Base-by-base conservation (phyloP, 495 filamentous ascomycete species). In the Talaromyces trachyspermus region DNA sequence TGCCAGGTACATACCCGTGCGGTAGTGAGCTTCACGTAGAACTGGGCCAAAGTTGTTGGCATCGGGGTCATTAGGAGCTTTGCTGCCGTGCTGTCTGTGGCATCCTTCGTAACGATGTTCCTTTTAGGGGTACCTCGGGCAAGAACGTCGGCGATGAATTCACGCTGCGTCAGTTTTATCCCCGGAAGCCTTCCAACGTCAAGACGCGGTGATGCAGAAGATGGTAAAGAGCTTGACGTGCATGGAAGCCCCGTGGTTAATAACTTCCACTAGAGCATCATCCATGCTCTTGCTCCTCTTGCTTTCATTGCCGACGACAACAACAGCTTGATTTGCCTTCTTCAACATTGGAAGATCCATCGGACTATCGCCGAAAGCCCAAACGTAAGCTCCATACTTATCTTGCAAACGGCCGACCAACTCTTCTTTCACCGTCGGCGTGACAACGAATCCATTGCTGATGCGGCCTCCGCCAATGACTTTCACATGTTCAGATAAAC, bases 291-390 rank as follows among this genome's bases (percentile, higher is more conserved):
- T 72, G 60, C 80, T 85, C 46, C 79, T 69, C 2, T 43, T 51
- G 0, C 55, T 14, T 54, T 74, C 58, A 5, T 75, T 57, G 18
- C 80, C 78, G 18, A 80, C 77, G 1, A 85, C 72, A 12, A 85
- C 64, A 25, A 83, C 54, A 20, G 80, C 77, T 49, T 74, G 48
- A 55, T 85, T 54, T 23, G 81, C 79, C 37, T 62, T 53, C 4
- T 22, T 44, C 18, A 84, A 43, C 82, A 86, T 85, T 12, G 61
- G 57, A 19, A 85, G 22, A 56, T 85, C 82, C 24, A 83, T 47
- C 1, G 69, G 68, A 55, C 80, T 79, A 52, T 84, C 80, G 45
- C 83, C 80, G 54, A 85, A 80, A 0, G 79, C 81, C 59, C 70
- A 78, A 18, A 81, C 72, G 37, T 71, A 61, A 20, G 68, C 32